Evolutionary conservation across 306 rosid species (phyloP), one percentile per base, ranked within the genome.

Genomic region (Fragaria nilgerrensis): DNA sequence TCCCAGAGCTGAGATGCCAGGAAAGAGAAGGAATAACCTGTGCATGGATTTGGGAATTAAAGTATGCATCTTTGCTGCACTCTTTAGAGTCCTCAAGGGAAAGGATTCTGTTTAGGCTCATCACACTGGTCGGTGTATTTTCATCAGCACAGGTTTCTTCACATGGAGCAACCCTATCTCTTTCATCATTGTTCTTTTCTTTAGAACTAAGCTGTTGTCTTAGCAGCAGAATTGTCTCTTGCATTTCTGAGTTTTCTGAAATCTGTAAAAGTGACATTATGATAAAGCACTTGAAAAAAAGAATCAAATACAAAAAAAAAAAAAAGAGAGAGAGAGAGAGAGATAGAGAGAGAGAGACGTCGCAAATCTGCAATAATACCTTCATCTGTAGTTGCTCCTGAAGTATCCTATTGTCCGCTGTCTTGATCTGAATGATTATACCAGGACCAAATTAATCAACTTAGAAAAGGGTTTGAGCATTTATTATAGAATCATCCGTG

Each of bases 331-430:
- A 36, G 5, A 36, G 37, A 27, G 27, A n/a, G n/a, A n/a, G n/a
- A n/a, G n/a, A n/a, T n/a, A 32, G 34, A 32, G 34, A 32, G 3
- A 32, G 34, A 32, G 34, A 62, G 34, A 62, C 53, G 66, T 52
- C 50, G n/a, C 27, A 61, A 27, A 82, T 29, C 27, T 37, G 27
- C 53, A 73, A 78, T 16, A 48, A 68, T 86, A 93, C 97, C 97
- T 88, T 93, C 79, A 74, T 76, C 79, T 89, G 91, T 37, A 93
- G 91, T 72, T 90, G 94, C 82, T 93, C 96, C 82, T 90, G 96
- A 72, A 93, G 93, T 87, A 93, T 86, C 84, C 96, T 89, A 82
- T 93, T 90, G 85, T 93, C 96, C 32, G 96, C 97, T 76, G 94
- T 82, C 84, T 90, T 90, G 78, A 93, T 93, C 96, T 84, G 83